Conservation (phyloP, 371 early-diverging fungal genomes). For the Mucor indicus region DNA sequence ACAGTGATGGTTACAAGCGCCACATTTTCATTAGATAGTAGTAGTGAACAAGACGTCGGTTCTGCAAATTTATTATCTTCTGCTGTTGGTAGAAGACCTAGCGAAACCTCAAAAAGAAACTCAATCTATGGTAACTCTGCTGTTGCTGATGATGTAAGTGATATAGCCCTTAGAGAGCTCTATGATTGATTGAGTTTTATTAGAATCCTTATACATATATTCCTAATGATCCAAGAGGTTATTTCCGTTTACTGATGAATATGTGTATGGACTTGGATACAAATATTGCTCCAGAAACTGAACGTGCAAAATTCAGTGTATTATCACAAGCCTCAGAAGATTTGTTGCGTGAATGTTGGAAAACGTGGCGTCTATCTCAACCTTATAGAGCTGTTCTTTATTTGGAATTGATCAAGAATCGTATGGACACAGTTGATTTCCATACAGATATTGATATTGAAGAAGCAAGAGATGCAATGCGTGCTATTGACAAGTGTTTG, state of each 20-base stretch:
- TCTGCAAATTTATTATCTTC: conserved; percentile 27
- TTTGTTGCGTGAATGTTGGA: conserved; percentile 64
- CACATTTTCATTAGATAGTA: conserved; percentile 25
- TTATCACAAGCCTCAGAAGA: conserved; percentile 60
- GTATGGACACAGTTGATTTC: conserved; percentile 38
- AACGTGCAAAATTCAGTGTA: conserved; percentile 47
- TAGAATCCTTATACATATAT: conserved; percentile 45
- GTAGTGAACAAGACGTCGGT: conserved; percentile 38
- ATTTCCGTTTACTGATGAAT: conserved; percentile 52
- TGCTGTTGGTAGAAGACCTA: conserved; percentile 7
- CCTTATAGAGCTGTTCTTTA: conserved; percentile 65
- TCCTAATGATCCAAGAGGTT: conserved; percentile 56
- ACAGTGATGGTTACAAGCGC: conserved; percentile 45
- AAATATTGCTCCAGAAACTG: conserved; percentile 42
- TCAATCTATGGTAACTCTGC: conserved; percentile 3
- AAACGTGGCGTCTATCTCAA: conserved; percentile 67
- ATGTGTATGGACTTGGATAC: conserved; percentile 60
- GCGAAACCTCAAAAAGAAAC: conserved; percentile 5
- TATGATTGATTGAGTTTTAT: neutral
- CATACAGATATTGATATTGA: conserved; percentile 31
- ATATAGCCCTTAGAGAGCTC: neutral
- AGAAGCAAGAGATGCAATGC: conserved; percentile 50
- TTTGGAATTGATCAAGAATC: conserved; percentile 59
- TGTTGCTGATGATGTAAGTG: conserved; percentile 8
- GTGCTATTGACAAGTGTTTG: conserved; percentile 42